A percentile compares a stretch with the other conserved stretches of the same genome.
Evolutionary conservation across 495 filamentous ascomycete genomes (phyloP).

Genomic region (Hyaloscypha finlandica): DNA sequence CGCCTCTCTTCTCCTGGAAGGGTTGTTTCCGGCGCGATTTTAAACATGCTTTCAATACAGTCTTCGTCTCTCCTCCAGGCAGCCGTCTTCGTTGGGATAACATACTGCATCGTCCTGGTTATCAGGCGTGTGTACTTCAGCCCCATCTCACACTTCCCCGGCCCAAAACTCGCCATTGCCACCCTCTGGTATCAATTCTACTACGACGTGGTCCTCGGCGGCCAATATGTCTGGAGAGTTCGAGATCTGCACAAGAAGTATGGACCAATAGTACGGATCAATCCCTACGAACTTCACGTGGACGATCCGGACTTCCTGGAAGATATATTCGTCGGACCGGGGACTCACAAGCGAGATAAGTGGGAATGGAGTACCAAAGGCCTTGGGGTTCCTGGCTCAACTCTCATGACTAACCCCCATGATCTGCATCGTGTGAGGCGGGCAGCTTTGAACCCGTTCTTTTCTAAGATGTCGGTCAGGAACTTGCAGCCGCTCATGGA

Average conservation of each 20-base stretch:
- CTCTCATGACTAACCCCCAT: slow-evolving; percentile 47
- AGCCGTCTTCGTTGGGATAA: background rate
- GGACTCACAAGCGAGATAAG: slow-evolving; percentile 4
- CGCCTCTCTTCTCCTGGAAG: background rate
- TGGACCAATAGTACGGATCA: slow-evolving; percentile 61
- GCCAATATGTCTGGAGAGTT: slow-evolving; percentile 33
- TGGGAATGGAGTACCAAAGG: slow-evolving; percentile 12
- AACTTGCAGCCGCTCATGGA: slow-evolving; percentile 47
- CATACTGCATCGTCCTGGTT: slow-evolving; percentile 1
- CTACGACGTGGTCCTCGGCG: slow-evolving; percentile 23
- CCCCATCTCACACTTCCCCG: slow-evolving; percentile 49
- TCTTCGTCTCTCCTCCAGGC: background rate
- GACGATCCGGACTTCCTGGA: slow-evolving; percentile 53
- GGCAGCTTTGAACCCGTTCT: slow-evolving; percentile 45
- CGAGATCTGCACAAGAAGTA: slow-evolving; percentile 37
- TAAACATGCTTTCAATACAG: background rate
- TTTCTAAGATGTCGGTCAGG: slow-evolving; percentile 48
- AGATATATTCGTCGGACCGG: slow-evolving; percentile 41
- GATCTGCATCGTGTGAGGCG: slow-evolving; percentile 44
- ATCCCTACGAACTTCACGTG: slow-evolving; percentile 56
- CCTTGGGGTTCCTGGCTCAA: slow-evolving; percentile 25
- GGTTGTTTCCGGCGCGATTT: background rate
- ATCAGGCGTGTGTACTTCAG: slow-evolving; percentile 42
- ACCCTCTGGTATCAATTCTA: slow-evolving; percentile 44
- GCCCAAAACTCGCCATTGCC: slow-evolving; percentile 46